phyloP scores from a whole-genome alignment of 352 stramenopile genomes.

The Phytophthora sp. region DNA sequence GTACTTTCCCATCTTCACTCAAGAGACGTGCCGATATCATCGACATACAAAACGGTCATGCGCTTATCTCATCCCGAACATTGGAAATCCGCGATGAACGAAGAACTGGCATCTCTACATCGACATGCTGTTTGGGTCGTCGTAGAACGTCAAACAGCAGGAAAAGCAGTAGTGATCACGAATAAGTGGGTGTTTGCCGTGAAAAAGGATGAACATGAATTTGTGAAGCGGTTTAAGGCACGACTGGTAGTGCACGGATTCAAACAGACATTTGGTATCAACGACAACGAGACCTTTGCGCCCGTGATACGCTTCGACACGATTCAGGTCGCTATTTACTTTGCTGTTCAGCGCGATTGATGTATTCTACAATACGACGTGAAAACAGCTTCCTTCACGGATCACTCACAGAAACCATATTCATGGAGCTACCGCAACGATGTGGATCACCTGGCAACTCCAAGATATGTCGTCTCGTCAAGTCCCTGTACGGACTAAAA shows the following conservation, averaged over 20 bases:
- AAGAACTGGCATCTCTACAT: not conserved
- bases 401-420: not conserved
- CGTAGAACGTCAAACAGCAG: not conserved
- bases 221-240: not conserved
- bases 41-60: not conserved
- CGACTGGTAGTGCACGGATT: not conserved
- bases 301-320: not conserved
- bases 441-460: not conserved
- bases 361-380: not conserved
- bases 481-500: not conserved
- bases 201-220: not conserved
- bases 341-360: not conserved
- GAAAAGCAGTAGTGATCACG: not conserved
- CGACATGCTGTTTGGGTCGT: not conserved
- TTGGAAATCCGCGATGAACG: not conserved
- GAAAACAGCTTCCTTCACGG: not conserved
- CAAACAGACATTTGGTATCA: not conserved
- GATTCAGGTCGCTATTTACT: not conserved
- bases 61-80: not conserved
- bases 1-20: too few species aligned
- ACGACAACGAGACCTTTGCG: not conserved
- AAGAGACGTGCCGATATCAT: not conserved
- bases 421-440: not conserved
- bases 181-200: constrained; percentile 1
- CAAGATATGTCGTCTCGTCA: not conserved